Base-by-base conservation (phyloP, 306 rosid genomes). In the Dryas alaskensis region DNA sequence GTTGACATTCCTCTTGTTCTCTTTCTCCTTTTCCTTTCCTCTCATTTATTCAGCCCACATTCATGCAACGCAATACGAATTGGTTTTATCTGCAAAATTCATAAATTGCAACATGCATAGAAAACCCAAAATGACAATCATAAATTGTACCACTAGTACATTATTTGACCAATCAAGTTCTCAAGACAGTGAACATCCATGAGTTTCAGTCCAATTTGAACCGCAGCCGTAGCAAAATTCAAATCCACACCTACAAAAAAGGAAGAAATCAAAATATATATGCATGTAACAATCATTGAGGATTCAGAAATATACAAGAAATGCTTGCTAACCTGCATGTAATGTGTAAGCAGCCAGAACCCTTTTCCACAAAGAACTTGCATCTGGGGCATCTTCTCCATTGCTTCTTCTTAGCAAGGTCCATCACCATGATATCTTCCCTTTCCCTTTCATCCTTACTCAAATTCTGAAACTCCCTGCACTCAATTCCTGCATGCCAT, bases 321-420 rank as follows among this genome's bases (percentile, higher is more conserved):
- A 31, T 31, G 37, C 37, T 31, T 31, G 37, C 57, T 16, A 16
- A 86, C 91, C 90, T 83, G 92, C 93, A 86, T 6, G 78, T 5
- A 55, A 92, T 82, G 76, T 74, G 90, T 0, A n/a, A 0, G 73
- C 92, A 92, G 17, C 93, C 92, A 0, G 0, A 40, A 13, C 2
- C 49, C 68, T 51, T 88, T 40, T 86, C 93, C 12, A 92, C 96
- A 45, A 46, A 92, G 63, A 86, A 79, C 0, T 54, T 73, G 66
- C 91, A 86, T 3, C 11, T 16, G 0, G 87, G 84, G 37, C 94
- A 91, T 55, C 88, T 81, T 60, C 76, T 85, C 96, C 96, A 88
- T 0, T 47, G 6, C 70, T 80, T 78, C 0, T 46, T 40, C 72
- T 82, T 63, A 0, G 89, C 90, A 10, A 89, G 85, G 48, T 80